Base-by-base conservation (phyloP, 139 green algal species). In the Yamagishiella unicocca region DNA sequence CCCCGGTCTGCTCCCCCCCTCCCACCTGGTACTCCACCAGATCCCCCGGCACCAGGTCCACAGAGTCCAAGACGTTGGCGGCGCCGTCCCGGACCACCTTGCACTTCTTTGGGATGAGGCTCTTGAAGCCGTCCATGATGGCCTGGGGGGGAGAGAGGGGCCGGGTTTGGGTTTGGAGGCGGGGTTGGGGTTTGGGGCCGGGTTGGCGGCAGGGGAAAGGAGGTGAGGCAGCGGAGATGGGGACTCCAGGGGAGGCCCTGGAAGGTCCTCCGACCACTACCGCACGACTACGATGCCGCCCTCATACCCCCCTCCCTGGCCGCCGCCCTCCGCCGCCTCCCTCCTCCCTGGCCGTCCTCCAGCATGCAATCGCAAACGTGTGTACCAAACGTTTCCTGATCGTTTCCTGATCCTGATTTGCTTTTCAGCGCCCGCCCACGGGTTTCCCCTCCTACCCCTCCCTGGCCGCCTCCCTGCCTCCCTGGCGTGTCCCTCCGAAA, bases 111-210 rank as follows among this genome's bases (percentile, higher is more conserved):
- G 95, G 95, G 21, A 97, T 92, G 43, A 97, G 84, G 40, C 89
- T 92, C 61, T 95, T 94, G 90, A 97, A 96, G 38, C 93, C 93
- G 50, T 96, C 90, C 93, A 97, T 97, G 78, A 96, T 93, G 42
- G 88, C 87, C 64, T 93, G 92, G n/a, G 91, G 91, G 38, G 50
- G 29, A 33, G 14, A 29, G 37, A 2, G 6, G 31, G 33, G 50
- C n/a, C n/a, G n/a, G n/a, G n/a, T n/a, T n/a, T n/a, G 10, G 24
- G 3, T n/a, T 58, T 24, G 40, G 40, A 24, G 25, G 40, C 7
- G 62, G 62, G 62, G 25, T 29, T 29, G 17, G 8, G 62, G 50
- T 58, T 25, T 58, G 50, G 50, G 17, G 50, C 50, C 50, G 50
- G n/a, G n/a, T n/a, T n/a, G n/a, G n/a, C n/a, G n/a, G n/a, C n/a